Evolutionary conservation across 495 filamentous ascomycete genomes (phyloP), one percentile per base, ranked within the genome.

Genomic region (Cercophora newfieldiana): DNA sequence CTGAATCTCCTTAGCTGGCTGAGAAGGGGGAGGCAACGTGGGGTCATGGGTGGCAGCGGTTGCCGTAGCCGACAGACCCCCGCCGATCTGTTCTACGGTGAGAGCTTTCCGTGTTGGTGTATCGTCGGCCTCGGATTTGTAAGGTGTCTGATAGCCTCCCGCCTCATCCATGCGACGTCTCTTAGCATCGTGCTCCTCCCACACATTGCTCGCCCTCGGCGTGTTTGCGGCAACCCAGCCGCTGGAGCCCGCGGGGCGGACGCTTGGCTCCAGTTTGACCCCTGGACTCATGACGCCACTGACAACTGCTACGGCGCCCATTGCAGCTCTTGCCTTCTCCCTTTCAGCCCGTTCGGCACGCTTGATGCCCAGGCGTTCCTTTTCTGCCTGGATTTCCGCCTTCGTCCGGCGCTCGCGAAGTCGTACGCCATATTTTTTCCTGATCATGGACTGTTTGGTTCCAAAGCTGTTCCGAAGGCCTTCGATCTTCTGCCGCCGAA

Each of bases 381-480:
- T 71, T 60, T 83, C 78, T 7, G 75, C 73, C 10, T 71, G 59
- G n/a, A 82, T 82, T 58, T 80, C 78, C 1, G 75, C 76, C 66
- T 74, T 79, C 1, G 77, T 80, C 0, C 78, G 74, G n/a, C 80
- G 66, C 24, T 80, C 75, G 7, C 81, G 75, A n/a, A 83, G 74
- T 7, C 77, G 74, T 2, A 84, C 78, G 22, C 79, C 81, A 49
- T 80, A 84, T 51, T 80, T 83, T 66, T 81, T 81, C 6, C 80
- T 74, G 24, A 82, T 80, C 66, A 78, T 81, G 44, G 79, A 81
- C 51, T 83, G 79, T 61, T 82, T 83, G 2, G 81, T 83, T 19
- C 78, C 79, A 53, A 80, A 82, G 26, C 75, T 75, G 44, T 81
- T 82, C 10, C 79, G 76, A 0, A 84, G 67, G 16, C 78, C 78